Base-by-base conservation (phyloP, 768 basidiomycete species). In the Collybia sp. region DNA sequence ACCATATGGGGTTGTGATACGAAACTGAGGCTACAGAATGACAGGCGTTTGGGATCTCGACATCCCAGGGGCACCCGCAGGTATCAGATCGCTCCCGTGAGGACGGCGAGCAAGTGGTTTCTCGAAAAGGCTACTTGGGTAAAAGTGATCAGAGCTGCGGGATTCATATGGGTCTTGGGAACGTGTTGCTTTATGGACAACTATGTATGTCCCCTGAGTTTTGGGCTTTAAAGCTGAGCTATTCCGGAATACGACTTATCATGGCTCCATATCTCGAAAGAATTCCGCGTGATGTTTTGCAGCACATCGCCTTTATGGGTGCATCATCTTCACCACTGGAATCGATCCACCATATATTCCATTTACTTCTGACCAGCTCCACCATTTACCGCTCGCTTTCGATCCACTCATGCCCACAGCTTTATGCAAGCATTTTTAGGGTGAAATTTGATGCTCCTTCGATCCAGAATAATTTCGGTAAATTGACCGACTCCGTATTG, bases 211-310 rank as follows among this genome's bases (percentile, higher is more conserved):
- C 17, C 25, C 20, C 39, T 35, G 37, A 37, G 37, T 51, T 47
- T 30, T 37, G 46, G 34, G 42, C 17, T 43, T 34, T 41, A 44
- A 47, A 49, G 47, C 50, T 40, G 38, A 40, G 30, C 34, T 6
- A 12, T 44, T 18, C 16, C 17, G 30, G 44, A 37, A 47, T 15
- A 36, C 31, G 16, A 40, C 30, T 31, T 25, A 53, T 43, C 53
- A 81, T 78, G 77, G 30, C 64, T 51, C 71, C 75, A 47, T 58
- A 55, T 42, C 62, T 85, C 41, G 73, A 79, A 44, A 59, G 53
- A 2, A 56, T 83, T 32, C 81, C 83, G 16, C 62, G 62, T 53
- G 81, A 85, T 53, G 60, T 86, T 50, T 71, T 85, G 13, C 74
- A 74, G 37, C 64, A 76, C 50, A 71, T 85, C 30, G 79, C 79